A percentile compares a stretch with the other conserved stretches of the same genome.
phyloP scores from a whole-genome alignment of 2,329 filamentous ascomycete genomes.

The Colletotrichum musae region DNA sequence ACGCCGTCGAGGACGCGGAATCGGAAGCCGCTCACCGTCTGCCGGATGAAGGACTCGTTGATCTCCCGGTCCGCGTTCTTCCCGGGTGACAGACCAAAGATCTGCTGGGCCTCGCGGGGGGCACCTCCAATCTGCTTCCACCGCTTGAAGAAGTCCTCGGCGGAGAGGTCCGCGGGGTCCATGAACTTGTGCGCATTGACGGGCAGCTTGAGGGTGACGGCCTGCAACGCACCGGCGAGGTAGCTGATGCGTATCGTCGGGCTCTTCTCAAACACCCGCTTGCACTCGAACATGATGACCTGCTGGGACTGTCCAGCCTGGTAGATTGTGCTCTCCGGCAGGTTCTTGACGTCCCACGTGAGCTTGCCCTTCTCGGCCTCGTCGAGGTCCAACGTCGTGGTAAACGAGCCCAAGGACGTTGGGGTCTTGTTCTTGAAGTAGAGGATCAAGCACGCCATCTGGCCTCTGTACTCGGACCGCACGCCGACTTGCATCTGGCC shows the following conservation, averaged over 20 bases:
- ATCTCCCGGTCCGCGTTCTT: constrained; percentile 74
- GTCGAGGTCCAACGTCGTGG: constrained; percentile 91
- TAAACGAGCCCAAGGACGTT: constrained; percentile 88
- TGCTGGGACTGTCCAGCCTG: constrained; percentile 88
- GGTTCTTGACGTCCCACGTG: constrained; percentile 87
- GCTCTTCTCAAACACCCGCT: constrained; percentile 83
- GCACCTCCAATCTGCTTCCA: constrained; percentile 98
- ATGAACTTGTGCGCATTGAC: constrained; percentile 95
- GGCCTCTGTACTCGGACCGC: constrained; percentile 93
- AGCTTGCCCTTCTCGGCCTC: constrained; percentile 75
- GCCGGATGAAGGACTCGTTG: constrained; percentile 78
- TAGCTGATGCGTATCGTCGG: constrained; percentile 97
- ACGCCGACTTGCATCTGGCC: constrained; percentile 93
- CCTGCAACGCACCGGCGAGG: constrained; percentile 92
- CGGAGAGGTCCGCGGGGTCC: constrained; percentile 87
- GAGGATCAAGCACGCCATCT: constrained; percentile 93
- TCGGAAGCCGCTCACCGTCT: constrained; percentile 85
- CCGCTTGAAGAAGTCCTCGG: constrained; percentile 98
- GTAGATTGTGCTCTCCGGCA: constrained; percentile 86
- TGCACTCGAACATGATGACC: constrained; percentile 94
- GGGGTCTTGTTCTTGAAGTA: constrained; percentile 97
- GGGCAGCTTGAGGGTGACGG: constrained; percentile 90
- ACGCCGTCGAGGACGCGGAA: constrained; percentile 90
- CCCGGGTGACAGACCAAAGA: constrained; percentile 78
- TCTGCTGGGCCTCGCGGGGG: constrained; percentile 88